Percentiles rank a stretch among this genome's conserved stretches.
Evolutionary conservation across 129 eudicot species (phyloP).

Genomic region (Centaurea solstitialis): DNA sequence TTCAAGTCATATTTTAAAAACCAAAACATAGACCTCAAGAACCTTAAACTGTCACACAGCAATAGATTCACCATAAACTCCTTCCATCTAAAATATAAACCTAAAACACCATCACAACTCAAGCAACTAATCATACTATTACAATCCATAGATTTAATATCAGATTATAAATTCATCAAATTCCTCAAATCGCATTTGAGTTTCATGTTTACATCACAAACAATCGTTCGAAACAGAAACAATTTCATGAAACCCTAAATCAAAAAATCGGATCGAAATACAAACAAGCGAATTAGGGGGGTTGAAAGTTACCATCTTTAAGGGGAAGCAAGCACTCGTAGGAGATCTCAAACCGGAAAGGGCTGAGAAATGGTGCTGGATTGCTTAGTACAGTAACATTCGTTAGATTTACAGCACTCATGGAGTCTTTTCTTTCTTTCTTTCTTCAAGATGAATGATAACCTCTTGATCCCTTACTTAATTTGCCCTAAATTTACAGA

Average conservation of each 20-base stretch:
- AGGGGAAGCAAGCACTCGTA: constrained; percentile 73
- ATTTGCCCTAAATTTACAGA: constrained; percentile 17
- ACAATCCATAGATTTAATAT: neutral
- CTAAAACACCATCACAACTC: neutral
- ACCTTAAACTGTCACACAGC: neutral
- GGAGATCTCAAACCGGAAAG: constrained; percentile 84
- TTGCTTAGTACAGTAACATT: constrained; percentile 74
- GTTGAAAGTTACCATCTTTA: constrained; percentile 52
- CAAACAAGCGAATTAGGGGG: neutral
- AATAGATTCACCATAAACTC: neutral
- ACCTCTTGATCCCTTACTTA: neutral
- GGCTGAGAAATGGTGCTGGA: constrained; percentile 70
- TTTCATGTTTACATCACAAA: neutral
- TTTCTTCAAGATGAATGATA: neutral
- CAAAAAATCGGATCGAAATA: neutral
- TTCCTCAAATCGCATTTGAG: neutral
- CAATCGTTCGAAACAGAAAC: neutral
- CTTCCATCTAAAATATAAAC: neutral
- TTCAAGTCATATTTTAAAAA: neutral
- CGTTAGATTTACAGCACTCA: constrained; percentile 87
- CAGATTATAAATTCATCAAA: neutral
- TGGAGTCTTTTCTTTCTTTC: neutral
- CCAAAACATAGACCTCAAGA: neutral
- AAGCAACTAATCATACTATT: neutral
- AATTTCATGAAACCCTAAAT: neutral